Base-by-base conservation (phyloP, 176 grass and related monocot genomes). In the Hyparrhenia diplandra region DNA sequence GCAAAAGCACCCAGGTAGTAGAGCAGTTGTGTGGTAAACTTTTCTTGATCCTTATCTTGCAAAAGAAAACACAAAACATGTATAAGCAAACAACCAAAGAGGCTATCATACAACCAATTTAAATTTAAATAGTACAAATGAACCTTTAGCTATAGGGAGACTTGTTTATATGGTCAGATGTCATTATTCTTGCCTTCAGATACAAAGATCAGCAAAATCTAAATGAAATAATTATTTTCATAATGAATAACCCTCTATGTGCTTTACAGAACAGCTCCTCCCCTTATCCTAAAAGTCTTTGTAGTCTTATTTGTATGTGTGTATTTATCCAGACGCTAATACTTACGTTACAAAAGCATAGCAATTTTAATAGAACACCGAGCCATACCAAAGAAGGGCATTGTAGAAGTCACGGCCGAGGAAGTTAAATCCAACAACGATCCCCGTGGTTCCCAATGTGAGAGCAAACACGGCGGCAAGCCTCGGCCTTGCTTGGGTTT, bases 331-430 rank as follows among this genome's bases (percentile, higher is more conserved):
- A 76, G 20, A 85, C 1, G 5, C 16, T 64, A 28, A 24, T 47
- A 37, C 6, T 36, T 8, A 10, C n/a, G 3, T 46, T 59, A 36
- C 32, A 23, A 65, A n/a, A 18, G 37, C 46, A 23, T 57, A 57
- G 9, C 16, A 71, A 13, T 5, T 76, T 71, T n/a, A 75, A 83
- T 16, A 32, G 55, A 75, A 73, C 13, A 75, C 8, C 3, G 5
- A 30, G 28, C 81, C 87, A 85, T 80, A 98, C 95, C 90, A 39
- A 39, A 92, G 90, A 84, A 98, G 92, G 31, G 95, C 88, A 70
- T 98, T 98, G 67, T 98, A 98, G 85, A 98, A 98, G 70, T 95
- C 95, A 20, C 92, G 95, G 4, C 95, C 92, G 5, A 98, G 84
- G 86, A 98, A 98, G 75, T 86, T 98, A 64, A 98, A 98, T 67